phyloP scores from a whole-genome alignment of 768 basidiomycete genomes.

The Dendrothele bispora region DNA sequence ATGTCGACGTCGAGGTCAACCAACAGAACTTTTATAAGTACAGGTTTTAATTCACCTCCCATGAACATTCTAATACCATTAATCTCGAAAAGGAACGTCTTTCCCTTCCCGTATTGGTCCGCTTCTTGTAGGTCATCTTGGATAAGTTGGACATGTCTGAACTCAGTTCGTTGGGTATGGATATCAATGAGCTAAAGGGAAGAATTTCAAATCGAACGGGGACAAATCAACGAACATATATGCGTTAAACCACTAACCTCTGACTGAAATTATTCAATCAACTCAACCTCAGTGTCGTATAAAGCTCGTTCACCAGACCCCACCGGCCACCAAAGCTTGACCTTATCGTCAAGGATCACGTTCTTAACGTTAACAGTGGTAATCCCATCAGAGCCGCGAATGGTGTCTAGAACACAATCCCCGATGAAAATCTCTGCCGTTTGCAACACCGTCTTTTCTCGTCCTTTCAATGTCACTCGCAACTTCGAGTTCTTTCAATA shows the following conservation, averaged over 20 bases:
- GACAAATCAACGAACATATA: not conserved
- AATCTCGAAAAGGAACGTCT: constrained; percentile 81
- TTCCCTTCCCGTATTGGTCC: constrained; percentile 57
- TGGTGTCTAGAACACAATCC: too few relatives aligned
- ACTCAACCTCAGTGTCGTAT: constrained; percentile 53
- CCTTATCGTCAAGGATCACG: constrained; percentile 49
- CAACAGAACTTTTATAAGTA: not conserved
- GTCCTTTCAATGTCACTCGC: constrained; percentile 37
- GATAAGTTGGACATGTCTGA: constrained; percentile 71
- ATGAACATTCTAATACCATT: constrained; percentile 85
- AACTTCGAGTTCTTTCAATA: too few relatives aligned
- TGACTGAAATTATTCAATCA: too few relatives aligned
- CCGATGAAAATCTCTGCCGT: not conserved
- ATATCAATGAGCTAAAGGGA: constrained; percentile 41
- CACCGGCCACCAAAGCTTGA: constrained; percentile 79
- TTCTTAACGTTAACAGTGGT: constrained; percentile 11
- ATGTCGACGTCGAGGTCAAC: not conserved
- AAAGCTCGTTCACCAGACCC: constrained; percentile 73
- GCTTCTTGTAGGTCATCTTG: constrained; percentile 69
- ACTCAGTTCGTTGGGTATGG: constrained; percentile 59
- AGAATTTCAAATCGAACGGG: constrained; percentile 5
- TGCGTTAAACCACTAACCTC: too few relatives aligned
- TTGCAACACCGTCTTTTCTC: constrained; percentile 25
- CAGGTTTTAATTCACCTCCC: constrained; percentile 73
- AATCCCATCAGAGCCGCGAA: too few relatives aligned